Evolutionary conservation across 768 basidiomycete genomes (phyloP).

Genomic region (Phanerochaete carnosa): DNA sequence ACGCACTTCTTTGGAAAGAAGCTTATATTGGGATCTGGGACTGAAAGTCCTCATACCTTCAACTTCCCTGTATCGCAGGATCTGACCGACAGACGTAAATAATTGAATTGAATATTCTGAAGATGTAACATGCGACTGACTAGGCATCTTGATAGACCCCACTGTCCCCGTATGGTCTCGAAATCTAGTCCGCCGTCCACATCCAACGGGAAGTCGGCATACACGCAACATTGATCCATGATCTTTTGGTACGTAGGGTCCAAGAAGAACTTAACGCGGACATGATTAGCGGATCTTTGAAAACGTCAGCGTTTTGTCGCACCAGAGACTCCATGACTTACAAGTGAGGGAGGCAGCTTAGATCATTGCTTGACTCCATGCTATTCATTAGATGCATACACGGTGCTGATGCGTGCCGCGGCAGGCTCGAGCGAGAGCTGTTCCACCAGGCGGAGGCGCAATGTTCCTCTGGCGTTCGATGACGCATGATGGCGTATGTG

Average conservation of each 20-base stretch:
- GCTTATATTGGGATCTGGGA: background rate
- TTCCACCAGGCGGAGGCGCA: background rate
- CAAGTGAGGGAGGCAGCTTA: background rate
- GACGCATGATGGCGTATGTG: background rate
- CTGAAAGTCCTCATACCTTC: background rate
- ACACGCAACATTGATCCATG: background rate
- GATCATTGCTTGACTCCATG: background rate
- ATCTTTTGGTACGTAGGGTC: background rate
- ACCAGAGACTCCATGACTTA: background rate
- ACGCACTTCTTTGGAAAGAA: background rate
- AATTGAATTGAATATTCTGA: background rate
- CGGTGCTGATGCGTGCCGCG: background rate
- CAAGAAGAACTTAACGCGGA: slow-evolving; percentile 2
- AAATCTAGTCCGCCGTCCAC: background rate
- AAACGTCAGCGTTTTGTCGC: background rate
- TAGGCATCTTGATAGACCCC: slow-evolving; percentile 1
- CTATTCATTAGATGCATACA: background rate
- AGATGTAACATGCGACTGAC: background rate
- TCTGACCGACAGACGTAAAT: background rate
- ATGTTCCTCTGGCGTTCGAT: background rate
- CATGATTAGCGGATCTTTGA: background rate
- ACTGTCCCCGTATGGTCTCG: background rate
- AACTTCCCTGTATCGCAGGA: background rate
- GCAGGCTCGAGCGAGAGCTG: background rate
- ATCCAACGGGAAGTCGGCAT: background rate